These are phyloP conservation scores for Erysiphe pulchra DNA, from an alignment of 2,329 filamentous ascomycete genomes.

Conservation along the genomic window DNA sequence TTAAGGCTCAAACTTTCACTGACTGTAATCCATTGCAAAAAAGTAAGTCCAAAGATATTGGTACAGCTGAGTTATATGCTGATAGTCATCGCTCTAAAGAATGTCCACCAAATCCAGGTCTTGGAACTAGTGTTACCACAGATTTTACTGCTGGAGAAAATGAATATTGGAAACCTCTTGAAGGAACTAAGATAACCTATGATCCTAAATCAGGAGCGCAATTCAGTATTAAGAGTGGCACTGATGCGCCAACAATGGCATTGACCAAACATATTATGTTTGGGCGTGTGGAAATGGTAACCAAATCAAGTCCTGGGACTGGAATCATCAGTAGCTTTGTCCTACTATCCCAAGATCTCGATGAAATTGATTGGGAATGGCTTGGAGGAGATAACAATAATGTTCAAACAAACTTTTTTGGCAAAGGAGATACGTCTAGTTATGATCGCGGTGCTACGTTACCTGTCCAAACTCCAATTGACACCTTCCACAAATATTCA, in stretches of 20 bases:
- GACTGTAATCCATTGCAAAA: conserved; percentile 19
- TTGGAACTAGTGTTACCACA: conserved; percentile 16
- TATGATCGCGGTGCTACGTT: conserved; percentile 21
- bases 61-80: not conserved
- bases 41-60: conserved; percentile 7
- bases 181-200: conserved; percentile 18
- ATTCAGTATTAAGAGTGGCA: conserved; percentile 22
- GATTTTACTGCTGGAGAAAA: conserved; percentile 19
- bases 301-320: conserved; percentile 21
- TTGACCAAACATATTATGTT: conserved; percentile 26
- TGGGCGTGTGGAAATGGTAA: conserved; percentile 21
- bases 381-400: conserved; percentile 12
- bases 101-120: conserved; percentile 19
- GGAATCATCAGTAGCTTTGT: conserved; percentile 25
- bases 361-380: conserved; percentile 27
- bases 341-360: conserved; percentile 23
- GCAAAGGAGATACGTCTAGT: conserved; percentile 25
- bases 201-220: conserved; percentile 18
- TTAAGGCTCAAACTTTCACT: conserved; percentile 20
- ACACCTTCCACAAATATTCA: conserved; percentile 34
- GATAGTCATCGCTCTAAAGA: conserved; percentile 7
- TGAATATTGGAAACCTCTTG: conserved; percentile 29
- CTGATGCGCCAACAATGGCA: conserved; percentile 21
- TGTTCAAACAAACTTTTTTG: conserved; percentile 26
- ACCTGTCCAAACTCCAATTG: conserved; percentile 12